These are phyloP conservation scores for Phytophthora hybrid DNA, from an alignment of 352 stramenopile genomes.

Conservation along the genomic window DNA sequence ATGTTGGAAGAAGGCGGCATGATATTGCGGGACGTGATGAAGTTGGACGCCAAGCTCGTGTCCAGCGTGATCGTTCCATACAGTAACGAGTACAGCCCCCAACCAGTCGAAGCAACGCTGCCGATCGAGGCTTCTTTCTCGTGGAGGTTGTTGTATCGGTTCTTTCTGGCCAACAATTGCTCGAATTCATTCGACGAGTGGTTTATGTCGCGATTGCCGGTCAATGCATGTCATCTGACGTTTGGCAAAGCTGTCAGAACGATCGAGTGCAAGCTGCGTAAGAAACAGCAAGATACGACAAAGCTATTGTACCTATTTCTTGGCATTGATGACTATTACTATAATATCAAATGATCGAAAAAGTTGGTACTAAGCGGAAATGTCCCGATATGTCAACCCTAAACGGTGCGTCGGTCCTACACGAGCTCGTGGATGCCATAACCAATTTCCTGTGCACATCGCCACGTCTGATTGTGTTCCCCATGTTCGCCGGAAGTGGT, in stretches of 20 bases:
- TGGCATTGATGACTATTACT: not conserved
- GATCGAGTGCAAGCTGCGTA: conserved; percentile 12
- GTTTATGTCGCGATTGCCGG: not conserved
- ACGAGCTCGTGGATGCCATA: not conserved
- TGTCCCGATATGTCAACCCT: not conserved
- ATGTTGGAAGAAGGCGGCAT: not conserved
- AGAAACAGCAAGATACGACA: not conserved
- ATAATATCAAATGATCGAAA: not conserved
- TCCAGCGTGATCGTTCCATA: conserved; percentile 31
- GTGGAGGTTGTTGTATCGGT: conserved; percentile 36
- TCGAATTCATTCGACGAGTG: conserved; percentile 8
- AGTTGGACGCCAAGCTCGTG: conserved; percentile 1
- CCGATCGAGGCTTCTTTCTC: conserved; percentile 42
- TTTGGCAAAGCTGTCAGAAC: not conserved
- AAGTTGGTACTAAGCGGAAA: not conserved
- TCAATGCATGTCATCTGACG: conserved; percentile 1
- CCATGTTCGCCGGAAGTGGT: not conserved
- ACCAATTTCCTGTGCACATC: not conserved
- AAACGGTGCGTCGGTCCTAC: not conserved
- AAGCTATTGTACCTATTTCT: not conserved
- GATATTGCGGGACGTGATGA: not conserved
- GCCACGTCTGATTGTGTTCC: not conserved
- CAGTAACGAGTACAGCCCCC: conserved; percentile 18
- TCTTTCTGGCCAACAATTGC: conserved; percentile 38
- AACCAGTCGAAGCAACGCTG: conserved; percentile 32